A percentile compares a stretch with the other conserved stretches of the same genome.
Evolutionary conservation across 257 asterid genomes (phyloP).

Genomic region (Solanum raphanifolium): DNA sequence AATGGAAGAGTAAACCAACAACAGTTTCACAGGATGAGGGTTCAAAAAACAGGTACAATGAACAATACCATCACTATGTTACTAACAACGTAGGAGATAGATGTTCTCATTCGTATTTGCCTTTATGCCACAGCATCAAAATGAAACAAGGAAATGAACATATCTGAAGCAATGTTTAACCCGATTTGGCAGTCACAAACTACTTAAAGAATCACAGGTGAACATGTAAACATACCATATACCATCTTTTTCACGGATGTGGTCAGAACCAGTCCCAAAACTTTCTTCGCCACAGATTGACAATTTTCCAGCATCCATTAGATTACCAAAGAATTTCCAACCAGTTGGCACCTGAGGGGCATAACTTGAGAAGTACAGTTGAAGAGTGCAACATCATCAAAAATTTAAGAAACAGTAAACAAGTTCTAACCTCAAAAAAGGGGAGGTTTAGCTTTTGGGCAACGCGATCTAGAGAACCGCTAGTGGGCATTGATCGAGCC

Average conservation of each 20-base stretch:
- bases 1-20: background rate
- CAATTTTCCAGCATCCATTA: conserved; percentile 90
- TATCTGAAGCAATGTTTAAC: background rate
- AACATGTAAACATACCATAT: conserved; percentile 51
- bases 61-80: background rate
- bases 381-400: background rate
- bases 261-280: conserved; percentile 98
- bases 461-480: conserved; percentile 97
- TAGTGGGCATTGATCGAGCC: conserved; percentile 99
- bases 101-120: background rate
- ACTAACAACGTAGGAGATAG: background rate
- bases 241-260: conserved; percentile 97
- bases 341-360: conserved; percentile 85
- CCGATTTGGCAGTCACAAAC: background rate
- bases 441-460: conserved; percentile 76
- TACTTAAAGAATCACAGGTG: background rate
- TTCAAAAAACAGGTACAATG: background rate
- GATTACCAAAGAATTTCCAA: conserved; percentile 96
- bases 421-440: conserved; percentile 56
- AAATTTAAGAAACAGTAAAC: background rate
- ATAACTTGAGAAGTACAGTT: background rate
- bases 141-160: background rate
- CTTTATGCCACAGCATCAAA: background rate
- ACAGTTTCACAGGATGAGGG: background rate
- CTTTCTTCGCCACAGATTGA: conserved; percentile 99